These are phyloP conservation scores for Nakazawaea holstii DNA, from an alignment of 805 yeast species.

Conservation along the genomic window DNA sequence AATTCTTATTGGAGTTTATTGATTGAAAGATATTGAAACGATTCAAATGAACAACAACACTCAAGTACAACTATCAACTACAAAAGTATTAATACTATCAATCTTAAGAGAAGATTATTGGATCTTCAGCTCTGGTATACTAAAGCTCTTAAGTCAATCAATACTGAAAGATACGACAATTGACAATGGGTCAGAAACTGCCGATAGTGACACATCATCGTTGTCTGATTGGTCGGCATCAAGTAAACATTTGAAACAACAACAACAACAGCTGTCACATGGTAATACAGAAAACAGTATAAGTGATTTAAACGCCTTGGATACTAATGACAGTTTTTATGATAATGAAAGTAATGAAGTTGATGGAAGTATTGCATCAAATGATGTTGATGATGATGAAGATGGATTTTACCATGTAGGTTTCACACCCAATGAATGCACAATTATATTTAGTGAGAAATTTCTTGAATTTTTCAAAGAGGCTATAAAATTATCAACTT, in stretches of 20 bases:
- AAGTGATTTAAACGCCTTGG: not conserved
- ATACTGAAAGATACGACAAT: conserved; percentile 22
- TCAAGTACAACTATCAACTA: conserved; percentile 43
- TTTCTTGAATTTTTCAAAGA: conserved; percentile 34
- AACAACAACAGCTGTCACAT: not conserved
- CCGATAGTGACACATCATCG: conserved; percentile 5
- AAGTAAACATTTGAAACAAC: conserved; percentile 4
- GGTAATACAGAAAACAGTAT: conserved; percentile 1
- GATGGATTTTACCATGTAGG: conserved; percentile 54
- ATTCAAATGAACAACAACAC: conserved; percentile 25
- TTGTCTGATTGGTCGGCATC: conserved; percentile 11
- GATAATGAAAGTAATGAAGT: conserved; percentile 9
- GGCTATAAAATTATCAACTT: conserved; percentile 29
- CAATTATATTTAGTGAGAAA: conserved; percentile 45
- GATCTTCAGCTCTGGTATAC: conserved; percentile 47
- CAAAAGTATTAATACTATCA: conserved; percentile 43
- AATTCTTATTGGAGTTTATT: no score
- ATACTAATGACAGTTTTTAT: no score
- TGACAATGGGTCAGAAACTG: conserved; percentile 14
- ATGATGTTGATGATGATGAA: conserved; percentile 27
- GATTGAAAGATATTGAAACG: not conserved
- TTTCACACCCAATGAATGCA: conserved; percentile 57
- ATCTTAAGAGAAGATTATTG: conserved; percentile 48
- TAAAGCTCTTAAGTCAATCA: conserved; percentile 37
- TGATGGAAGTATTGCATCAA: conserved; percentile 8